Evolutionary conservation across 176 grass and related monocot species (phyloP), one percentile per base, ranked within the genome.

Genomic region (Ampelocalamus luodianensis): DNA sequence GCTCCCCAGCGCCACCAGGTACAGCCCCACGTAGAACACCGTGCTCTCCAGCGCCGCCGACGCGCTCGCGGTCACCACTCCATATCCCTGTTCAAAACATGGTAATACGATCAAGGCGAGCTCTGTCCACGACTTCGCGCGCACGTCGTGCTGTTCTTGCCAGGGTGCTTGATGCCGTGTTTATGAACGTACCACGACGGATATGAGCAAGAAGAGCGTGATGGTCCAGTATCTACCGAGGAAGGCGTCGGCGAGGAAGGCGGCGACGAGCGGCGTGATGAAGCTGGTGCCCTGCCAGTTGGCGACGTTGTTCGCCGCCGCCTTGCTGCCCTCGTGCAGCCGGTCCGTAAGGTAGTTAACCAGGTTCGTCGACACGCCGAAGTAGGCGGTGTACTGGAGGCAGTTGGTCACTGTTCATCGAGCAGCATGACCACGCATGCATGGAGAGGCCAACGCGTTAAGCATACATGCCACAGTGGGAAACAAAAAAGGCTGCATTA

Each of bases 201-300:
- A 89, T 79, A 89, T 32, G 78, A 71, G 9, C 46, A 83, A 3
- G 83, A 79, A 92, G 26, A 82, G 32, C 24, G 74, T 24, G 87
- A 89, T 92, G 79, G 87, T 92, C 83, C 83, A 89, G 83, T 92
- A 92, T 24, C 90, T 16, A 60, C 83, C 83, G 43, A 88, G 87
- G 83, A 83, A 92, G 50, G 90, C 87, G 68, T 92, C 90, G 15
- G 87, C 90, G 58, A 89, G 74, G 83, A 86, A 92, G 60, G 86
- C 90, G 82, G 78, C 90, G 40, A 78, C 4, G 40, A 92, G 79
- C 39, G 90, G 86, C 65, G 67, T 86, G 40, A 92, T 89, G 60
- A 67, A 49, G 42, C 42, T 10, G 1, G 90, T 86, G 78, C 86
- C 90, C 51, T 66, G 14, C 90, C 90, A 92, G 83, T 92, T 92